Evolutionary conservation across 371 early-diverging fungal genomes (phyloP), one percentile per base, ranked within the genome.

Genomic region (Mortierella sp.): DNA sequence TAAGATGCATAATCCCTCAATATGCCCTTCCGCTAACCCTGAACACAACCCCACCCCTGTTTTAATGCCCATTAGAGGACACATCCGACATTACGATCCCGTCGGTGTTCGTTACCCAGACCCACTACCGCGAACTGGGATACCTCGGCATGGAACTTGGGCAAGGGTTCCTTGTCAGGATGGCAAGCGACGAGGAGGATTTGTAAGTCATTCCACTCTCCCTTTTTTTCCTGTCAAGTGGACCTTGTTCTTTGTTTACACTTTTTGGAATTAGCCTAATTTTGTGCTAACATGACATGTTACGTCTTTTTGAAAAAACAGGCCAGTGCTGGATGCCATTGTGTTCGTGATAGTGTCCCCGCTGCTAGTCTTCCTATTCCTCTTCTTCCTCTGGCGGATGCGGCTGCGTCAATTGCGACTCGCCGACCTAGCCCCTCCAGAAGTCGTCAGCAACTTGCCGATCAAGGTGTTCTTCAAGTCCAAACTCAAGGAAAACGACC

Each of bases 61-160:
- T 26, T 44, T 69, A 40, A 26, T n/a, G 3, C 43, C 57, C 28
- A 59, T 48, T 87, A 94, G 95, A 92, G 44, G 93, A 94, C 77
- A 95, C 95, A 13, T 90, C 93, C 2, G 96, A 95, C 82, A 90
- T 96, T 51, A 77, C 73, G 24, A 95, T 95, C 69, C 95, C 96
- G 8, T 95, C 95, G 48, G 93, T 95, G 28, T 96, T 96, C 80
- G 82, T 95, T 72, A 89, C 93, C 3, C 94, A 93, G 75, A 83
- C 87, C 46, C 93, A 94, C 72, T 95, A 95, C 79, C 86, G 84
- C 21, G 87, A 89, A 0, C 71, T 94, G 14, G 81, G 88, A 14
- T 89, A 88, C 44, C 74, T 90, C 28, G 82, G 90, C 26, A 75
- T 88, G 53, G 76, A 88, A 14, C 77, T 88, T 28, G 88, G 88